phyloP scores from a whole-genome alignment of 768 basidiomycete species.

The Lactifluus pinguis region DNA sequence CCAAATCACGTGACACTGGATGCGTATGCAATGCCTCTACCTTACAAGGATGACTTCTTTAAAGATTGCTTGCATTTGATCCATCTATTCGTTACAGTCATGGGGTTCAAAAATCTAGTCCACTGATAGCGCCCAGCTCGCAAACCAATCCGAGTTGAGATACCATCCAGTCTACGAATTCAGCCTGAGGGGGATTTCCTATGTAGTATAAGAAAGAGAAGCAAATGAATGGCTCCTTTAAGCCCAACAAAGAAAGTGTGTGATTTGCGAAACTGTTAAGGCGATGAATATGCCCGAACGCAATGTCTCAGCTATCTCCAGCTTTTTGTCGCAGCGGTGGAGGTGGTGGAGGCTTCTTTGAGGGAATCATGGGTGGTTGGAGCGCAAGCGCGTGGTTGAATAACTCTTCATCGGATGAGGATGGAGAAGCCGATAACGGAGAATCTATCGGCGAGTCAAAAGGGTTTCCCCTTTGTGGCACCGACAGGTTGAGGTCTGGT shows the following conservation, averaged over 20 bases:
- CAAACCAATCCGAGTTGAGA: no score
- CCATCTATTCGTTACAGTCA: background rate
- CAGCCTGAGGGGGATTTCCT: background rate
- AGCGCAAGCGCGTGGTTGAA: constrained; percentile 62
- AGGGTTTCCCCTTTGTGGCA: constrained; percentile 41
- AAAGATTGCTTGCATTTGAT: background rate
- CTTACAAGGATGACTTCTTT: no score
- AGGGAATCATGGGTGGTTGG: constrained; percentile 53
- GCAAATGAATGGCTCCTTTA: background rate
- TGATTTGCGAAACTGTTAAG: background rate
- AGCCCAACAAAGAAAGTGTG: background rate
- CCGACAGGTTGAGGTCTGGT: constrained; percentile 25
- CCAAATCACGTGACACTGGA: no score
- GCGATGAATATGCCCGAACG: background rate
- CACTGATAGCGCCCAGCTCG: background rate
- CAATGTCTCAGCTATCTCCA: constrained; percentile 4
- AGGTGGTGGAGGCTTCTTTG: constrained; percentile 26
- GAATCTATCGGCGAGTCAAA: constrained; percentile 65
- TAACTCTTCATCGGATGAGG: constrained; percentile 79
- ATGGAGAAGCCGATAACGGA: constrained; percentile 62
- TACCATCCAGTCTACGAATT: background rate
- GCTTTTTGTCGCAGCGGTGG: constrained; percentile 17
- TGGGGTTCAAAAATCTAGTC: background rate
- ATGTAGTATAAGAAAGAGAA: background rate
- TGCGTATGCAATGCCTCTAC: no score